Conservation (phyloP, 352 stramenopile genomes). For the Pythium brachiatum region DNA sequence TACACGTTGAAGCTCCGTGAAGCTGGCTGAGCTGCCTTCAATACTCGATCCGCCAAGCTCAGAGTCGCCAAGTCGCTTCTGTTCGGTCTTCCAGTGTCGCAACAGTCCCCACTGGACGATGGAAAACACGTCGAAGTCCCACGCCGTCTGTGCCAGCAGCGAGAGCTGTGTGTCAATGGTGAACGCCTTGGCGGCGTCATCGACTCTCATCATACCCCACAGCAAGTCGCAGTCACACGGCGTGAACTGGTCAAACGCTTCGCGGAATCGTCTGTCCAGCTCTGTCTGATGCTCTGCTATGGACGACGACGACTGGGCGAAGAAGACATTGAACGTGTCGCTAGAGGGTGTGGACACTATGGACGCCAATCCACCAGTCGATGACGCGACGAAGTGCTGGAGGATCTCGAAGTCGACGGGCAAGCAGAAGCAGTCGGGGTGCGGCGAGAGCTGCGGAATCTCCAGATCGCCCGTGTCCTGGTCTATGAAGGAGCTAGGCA, state of each 20-base stretch:
- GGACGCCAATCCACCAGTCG: slow-evolving; percentile 11
- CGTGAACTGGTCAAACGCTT: slow-evolving; percentile 47
- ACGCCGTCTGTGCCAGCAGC: slow-evolving; percentile 59
- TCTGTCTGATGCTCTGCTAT: not conserved
- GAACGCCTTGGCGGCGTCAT: slow-evolving; percentile 44
- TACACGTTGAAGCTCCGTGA: not conserved
- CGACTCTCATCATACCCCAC: slow-evolving; percentile 68
- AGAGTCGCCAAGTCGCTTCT: not conserved
- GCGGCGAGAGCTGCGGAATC: slow-evolving; percentile 71
- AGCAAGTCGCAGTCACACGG: slow-evolving; percentile 76
- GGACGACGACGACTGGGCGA: slow-evolving; percentile 13
- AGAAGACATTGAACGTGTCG: slow-evolving; percentile 78
- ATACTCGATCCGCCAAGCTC: not conserved
- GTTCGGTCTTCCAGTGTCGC: slow-evolving; percentile 22
- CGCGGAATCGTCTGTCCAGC: slow-evolving; percentile 24
- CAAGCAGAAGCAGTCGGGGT: slow-evolving; percentile 81
- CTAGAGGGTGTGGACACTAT: slow-evolving; percentile 37
- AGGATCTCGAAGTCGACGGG: slow-evolving; percentile 77
- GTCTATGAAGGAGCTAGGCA: slow-evolving; percentile 56
- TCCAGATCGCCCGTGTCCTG: slow-evolving; percentile 33
- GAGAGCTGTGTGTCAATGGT: slow-evolving; percentile 43
- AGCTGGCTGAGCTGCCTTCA: not conserved
- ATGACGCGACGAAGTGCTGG: slow-evolving; percentile 35
- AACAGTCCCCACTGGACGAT: slow-evolving; percentile 63
- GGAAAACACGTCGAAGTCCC: slow-evolving; percentile 74